Conservation (phyloP, 441 rosid species). For the Croton setiger region DNA sequence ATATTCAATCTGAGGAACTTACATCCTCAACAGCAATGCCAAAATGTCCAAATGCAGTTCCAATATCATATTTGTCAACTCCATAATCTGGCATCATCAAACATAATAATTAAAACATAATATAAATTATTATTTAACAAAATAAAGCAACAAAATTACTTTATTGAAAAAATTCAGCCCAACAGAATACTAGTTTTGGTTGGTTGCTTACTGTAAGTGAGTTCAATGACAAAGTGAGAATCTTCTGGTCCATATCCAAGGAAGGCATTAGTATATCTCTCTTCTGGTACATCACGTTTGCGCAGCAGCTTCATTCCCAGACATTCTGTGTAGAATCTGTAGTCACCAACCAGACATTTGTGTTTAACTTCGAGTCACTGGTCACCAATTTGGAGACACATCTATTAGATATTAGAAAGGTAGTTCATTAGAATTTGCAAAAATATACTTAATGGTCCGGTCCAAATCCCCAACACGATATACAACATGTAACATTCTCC, state of each 20-base stretch:
- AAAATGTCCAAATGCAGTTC: slow-evolving; percentile 89
- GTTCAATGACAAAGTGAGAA: slow-evolving; percentile 64
- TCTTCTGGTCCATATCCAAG: slow-evolving; percentile 81
- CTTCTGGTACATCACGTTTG: slow-evolving; percentile 76
- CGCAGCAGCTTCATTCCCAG: slow-evolving; percentile 70
- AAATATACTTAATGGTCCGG: slow-evolving; percentile 67
- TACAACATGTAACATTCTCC: slow-evolving; percentile 92
- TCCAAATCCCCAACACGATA: slow-evolving; percentile 95
- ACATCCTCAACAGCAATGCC: slow-evolving; percentile 91
- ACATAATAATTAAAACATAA: neutral
- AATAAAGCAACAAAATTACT: neutral
- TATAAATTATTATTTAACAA: neutral
- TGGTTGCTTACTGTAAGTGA: slow-evolving; percentile 54
- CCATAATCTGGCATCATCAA: slow-evolving; percentile 66
- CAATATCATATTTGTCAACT: slow-evolving; percentile 81
- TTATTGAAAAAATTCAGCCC: neutral
- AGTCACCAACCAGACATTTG: slow-evolving; percentile 10
- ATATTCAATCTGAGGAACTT: slow-evolving; percentile 28
- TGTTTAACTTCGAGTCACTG: neutral
- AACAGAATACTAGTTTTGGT: neutral
- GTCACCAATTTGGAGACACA: neutral
- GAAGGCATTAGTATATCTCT: slow-evolving; percentile 67
- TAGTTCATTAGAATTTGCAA: slow-evolving; percentile 5
- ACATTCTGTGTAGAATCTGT: slow-evolving; percentile 73
- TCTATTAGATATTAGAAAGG: neutral